Evolutionary conservation across 805 yeast genomes (phyloP).

Genomic region (Ogataea parapolymorpha): DNA sequence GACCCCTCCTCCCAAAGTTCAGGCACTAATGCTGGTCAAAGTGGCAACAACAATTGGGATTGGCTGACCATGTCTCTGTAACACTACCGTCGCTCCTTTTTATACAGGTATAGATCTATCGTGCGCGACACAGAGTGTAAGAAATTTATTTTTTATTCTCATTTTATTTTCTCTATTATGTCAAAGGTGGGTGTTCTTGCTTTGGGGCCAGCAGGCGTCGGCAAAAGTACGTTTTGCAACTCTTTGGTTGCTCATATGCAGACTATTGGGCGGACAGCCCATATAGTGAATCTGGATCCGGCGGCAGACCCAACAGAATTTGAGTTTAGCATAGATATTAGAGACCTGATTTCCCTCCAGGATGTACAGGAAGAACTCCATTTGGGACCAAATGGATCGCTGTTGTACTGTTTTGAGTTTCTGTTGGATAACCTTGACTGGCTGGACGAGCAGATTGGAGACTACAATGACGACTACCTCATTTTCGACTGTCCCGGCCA

Average conservation of each 20-base stretch:
- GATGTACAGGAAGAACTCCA: slow-evolving; percentile 96
- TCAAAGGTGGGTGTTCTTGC: slow-evolving; percentile 93
- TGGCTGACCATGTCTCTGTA: slow-evolving; percentile 45
- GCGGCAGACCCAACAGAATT: slow-evolving; percentile 93
- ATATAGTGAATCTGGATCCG: slow-evolving; percentile 92
- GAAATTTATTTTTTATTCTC: background rate
- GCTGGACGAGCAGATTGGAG: slow-evolving; percentile 97
- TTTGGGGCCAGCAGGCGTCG: slow-evolving; percentile 97
- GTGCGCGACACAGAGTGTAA: slow-evolving; percentile 7
- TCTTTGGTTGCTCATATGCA: slow-evolving; percentile 85
- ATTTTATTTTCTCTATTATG: slow-evolving; percentile 45
- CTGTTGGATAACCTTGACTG: slow-evolving; percentile 87
- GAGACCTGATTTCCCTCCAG: slow-evolving; percentile 84
- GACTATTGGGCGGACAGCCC: slow-evolving; percentile 87
- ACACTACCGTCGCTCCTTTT: background rate
- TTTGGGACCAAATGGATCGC: slow-evolving; percentile 92
- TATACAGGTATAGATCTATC: background rate
- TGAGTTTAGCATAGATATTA: slow-evolving; percentile 88
- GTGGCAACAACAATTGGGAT: slow-evolving; percentile 35
- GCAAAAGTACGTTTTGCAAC: slow-evolving; percentile 90
- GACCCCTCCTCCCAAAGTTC: background rate
- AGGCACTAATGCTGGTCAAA: slow-evolving; percentile 5
- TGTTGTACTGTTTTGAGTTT: slow-evolving; percentile 91
- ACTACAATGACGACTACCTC: slow-evolving; percentile 87
- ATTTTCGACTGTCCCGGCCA: slow-evolving; percentile 98